Conservation (phyloP, 1,284 basidiomycete genomes). For the Schizopora paradoxa region DNA sequence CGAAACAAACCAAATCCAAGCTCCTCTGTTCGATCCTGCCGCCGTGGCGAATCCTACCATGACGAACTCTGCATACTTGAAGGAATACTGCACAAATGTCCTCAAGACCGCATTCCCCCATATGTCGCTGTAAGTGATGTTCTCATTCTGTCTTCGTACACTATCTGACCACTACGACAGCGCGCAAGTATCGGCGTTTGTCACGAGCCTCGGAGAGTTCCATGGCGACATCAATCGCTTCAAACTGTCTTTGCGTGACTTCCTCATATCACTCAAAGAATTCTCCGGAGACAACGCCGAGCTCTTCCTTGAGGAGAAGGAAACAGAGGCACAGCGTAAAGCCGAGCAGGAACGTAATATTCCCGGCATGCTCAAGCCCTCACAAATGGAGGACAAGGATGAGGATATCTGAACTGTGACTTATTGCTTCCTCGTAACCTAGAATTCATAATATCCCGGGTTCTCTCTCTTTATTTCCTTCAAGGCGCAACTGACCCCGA, state of each 20-base stretch:
- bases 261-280: conserved; percentile 90
- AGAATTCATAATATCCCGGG: no score
- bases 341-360: conserved; percentile 85
- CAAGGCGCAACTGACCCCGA: no score
- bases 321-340: conserved; percentile 69
- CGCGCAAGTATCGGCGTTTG: conserved; percentile 73
- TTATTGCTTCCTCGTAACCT: no score
- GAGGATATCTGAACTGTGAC: conserved; percentile 78
- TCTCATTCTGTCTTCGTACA: conserved; percentile 10
- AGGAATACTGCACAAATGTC: conserved; percentile 85
- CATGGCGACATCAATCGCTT: conserved; percentile 89
- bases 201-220: conserved; percentile 79
- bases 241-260: conserved; percentile 92
- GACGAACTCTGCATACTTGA: conserved; percentile 80
- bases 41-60: conserved; percentile 70
- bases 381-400: conserved; percentile 87
- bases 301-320: conserved; percentile 92
- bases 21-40: conserved; percentile 82
- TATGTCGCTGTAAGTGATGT: conserved; percentile 64
- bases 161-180: conserved; percentile 30
- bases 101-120: conserved; percentile 88
- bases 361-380: conserved; percentile 98
- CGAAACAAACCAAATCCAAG: conserved; percentile 76
- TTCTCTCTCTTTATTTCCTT: no score
- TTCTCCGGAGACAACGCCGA: conserved; percentile 86